Base-by-base conservation (phyloP, 2,329 filamentous ascomycete species). In the Talaromyces sp. region DNA sequence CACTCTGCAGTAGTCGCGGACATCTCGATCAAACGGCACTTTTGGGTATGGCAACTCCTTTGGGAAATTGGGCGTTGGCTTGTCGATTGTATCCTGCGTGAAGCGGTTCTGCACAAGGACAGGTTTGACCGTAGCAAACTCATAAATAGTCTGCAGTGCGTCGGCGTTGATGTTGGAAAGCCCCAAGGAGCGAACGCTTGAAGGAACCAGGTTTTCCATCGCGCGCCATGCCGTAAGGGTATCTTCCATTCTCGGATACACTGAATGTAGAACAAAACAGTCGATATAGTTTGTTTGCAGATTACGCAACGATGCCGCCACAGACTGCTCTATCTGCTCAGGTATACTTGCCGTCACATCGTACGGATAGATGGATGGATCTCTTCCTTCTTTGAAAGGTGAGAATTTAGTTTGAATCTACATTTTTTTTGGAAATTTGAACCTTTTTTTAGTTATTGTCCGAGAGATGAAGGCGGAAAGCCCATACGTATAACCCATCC, bases 341-440 rank as follows among this genome's bases (percentile, higher is more conserved):
- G 53, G 40, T 18, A 60, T 60, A 44, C 30, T 56, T 12, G 52
- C 52, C 7, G 40, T 51, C 5, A 42, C 40, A 23, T 60, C 52
- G 18, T 56, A 56, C 2, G 59, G 59, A 31, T 60, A 56, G 16
- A 18, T 33, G 4, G 28, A 9, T 1, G 51, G 30, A 28, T 56
- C 23, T 27, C 27, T 50, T 7, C 59, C 42, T 36, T 56, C 42
- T 36, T 56, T 60, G 16, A 56, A 51, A 4, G 59, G 59, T 16
- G 52, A 50, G 16, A 60, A 60, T 28, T 60, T 56, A 30, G 52
- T 60, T 23, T 60, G 59, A 14, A 60, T 56, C 59, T 60, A 31
- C 28, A 44, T 23, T 23, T 23, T 23, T 16, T 23, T 28, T 28
- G 2, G n/a, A 27, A 2, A 27, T 27, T 23, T 23, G 23, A 23